Conservation (phyloP, 2,329 filamentous ascomycete species). For the Alternaria alternata region DNA sequence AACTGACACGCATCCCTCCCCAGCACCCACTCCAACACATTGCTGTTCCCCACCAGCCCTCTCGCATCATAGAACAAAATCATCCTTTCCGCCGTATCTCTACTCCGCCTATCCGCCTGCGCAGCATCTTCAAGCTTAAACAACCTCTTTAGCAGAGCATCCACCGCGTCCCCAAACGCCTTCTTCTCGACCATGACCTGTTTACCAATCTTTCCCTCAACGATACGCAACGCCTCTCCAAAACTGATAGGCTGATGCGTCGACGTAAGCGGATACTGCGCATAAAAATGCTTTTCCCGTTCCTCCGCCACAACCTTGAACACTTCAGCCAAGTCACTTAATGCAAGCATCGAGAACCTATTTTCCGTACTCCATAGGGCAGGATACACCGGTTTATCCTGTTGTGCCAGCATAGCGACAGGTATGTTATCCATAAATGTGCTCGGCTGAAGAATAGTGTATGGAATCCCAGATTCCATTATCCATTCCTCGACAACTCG, state of each 20-base stretch:
- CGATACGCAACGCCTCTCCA: constrained; percentile 23
- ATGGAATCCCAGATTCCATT: constrained; percentile 8
- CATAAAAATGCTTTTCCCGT: constrained; percentile 38
- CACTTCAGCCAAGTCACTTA: constrained; percentile 38
- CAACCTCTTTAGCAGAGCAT: constrained; percentile 14
- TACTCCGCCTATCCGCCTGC: background rate
- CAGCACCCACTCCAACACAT: background rate
- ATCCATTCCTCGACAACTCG: constrained; percentile 48
- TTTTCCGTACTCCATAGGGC: constrained; percentile 29
- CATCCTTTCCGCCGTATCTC: background rate
- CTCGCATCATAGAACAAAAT: background rate
- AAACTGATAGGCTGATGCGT: constrained; percentile 24
- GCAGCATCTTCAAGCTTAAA: constrained; percentile 3
- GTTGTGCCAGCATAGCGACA: constrained; percentile 22
- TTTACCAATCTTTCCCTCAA: constrained; percentile 33
- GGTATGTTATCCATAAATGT: constrained; percentile 47
- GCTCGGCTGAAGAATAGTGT: constrained; percentile 24
- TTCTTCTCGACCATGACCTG: constrained; percentile 27
- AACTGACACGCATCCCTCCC: background rate
- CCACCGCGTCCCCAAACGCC: constrained; percentile 27
- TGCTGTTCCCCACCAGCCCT: background rate
- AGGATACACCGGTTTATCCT: constrained; percentile 30
- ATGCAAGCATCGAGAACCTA: constrained; percentile 35
- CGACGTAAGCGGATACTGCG: constrained; percentile 38
- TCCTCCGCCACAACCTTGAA: constrained; percentile 30